Conservation (phyloP, 805 yeast species). For the Saccharomycopsis vini region DNA sequence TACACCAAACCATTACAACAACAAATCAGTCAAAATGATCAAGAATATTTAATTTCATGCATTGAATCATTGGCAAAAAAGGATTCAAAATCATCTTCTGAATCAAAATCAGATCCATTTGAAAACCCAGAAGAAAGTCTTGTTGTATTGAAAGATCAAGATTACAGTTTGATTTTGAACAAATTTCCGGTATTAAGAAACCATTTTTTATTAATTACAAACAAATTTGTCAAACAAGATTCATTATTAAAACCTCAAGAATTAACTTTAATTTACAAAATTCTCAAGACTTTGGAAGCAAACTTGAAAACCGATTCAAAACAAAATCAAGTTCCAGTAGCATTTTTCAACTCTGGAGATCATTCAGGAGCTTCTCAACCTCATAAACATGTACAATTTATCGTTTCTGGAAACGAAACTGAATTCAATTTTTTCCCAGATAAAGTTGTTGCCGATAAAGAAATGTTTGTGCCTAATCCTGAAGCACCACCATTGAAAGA, state of each 20-base stretch:
- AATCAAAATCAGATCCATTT: constrained; percentile 58
- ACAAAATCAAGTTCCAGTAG: constrained; percentile 46
- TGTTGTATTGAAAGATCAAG: constrained; percentile 43
- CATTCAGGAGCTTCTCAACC: constrained; percentile 91
- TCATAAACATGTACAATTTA: constrained; percentile 86
- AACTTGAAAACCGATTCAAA: constrained; percentile 22
- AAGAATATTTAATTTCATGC: constrained; percentile 10
- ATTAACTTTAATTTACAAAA: constrained; percentile 45
- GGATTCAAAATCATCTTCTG: constrained; percentile 28
- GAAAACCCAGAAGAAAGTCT: constrained; percentile 69
- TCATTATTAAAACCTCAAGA: constrained; percentile 68
- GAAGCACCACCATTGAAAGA: constrained; percentile 54
- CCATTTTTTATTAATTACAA: constrained; percentile 75
- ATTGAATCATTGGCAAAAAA: constrained; percentile 26
- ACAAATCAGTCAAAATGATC: constrained; percentile 7
- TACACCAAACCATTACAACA: constrained; percentile 8
- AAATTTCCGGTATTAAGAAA: constrained; percentile 78
- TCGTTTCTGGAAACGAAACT: constrained; percentile 27
- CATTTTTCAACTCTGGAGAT: constrained; percentile 84
- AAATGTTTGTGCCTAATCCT: constrained; percentile 45
- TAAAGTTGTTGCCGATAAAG: constrained; percentile 32
- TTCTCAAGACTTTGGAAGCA: constrained; percentile 42
- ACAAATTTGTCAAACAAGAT: constrained; percentile 60
- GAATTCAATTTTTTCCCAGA: constrained; percentile 50
- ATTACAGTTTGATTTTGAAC: constrained; percentile 64